A percentile compares a stretch with the other conserved stretches of the same genome.
Conservation (phyloP, 495 filamentous ascomycete species). For the Hypoxylon cercidicola region DNA sequence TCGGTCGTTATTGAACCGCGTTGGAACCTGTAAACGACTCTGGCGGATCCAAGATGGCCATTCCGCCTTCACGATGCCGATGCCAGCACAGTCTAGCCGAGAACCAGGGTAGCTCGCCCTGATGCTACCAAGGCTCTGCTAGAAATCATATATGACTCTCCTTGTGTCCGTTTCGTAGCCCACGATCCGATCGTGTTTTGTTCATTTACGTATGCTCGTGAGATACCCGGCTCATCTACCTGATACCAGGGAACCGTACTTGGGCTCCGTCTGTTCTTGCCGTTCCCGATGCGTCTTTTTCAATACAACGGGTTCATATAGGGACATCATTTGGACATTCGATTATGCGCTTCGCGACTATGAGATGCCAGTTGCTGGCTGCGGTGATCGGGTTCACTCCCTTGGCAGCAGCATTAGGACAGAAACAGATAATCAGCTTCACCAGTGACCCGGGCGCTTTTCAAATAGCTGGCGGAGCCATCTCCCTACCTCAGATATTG, state of each 20-base stretch:
- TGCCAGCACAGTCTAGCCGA: conserved; percentile 3
- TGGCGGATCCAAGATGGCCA: conserved; percentile 15
- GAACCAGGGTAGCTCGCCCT: conserved; percentile 18
- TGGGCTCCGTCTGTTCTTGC: neutral
- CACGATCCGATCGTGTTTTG: neutral
- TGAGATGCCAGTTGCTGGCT: conserved; percentile 6
- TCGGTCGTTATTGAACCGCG: conserved; percentile 15
- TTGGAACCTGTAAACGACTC: conserved; percentile 6
- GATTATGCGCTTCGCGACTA: conserved; percentile 16
- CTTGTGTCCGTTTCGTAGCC: neutral
- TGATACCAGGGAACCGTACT: neutral
- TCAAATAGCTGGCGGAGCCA: conserved; percentile 57
- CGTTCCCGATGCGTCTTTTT: neutral
- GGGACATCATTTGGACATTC: neutral
- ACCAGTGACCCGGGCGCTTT: conserved; percentile 49
- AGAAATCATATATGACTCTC: conserved; percentile 21
- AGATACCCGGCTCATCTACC: neutral
- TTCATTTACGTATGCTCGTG: neutral
- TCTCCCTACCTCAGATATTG: conserved; percentile 60
- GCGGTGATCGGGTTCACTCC: conserved; percentile 24
- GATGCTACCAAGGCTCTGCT: conserved; percentile 6
- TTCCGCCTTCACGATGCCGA: conserved; percentile 35
- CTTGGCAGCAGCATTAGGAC: conserved; percentile 60
- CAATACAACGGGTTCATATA: neutral
- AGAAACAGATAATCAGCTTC: conserved; percentile 66